Base-by-base conservation (phyloP, 2,329 filamentous ascomycete genomes). In the Epichloe sp. region DNA sequence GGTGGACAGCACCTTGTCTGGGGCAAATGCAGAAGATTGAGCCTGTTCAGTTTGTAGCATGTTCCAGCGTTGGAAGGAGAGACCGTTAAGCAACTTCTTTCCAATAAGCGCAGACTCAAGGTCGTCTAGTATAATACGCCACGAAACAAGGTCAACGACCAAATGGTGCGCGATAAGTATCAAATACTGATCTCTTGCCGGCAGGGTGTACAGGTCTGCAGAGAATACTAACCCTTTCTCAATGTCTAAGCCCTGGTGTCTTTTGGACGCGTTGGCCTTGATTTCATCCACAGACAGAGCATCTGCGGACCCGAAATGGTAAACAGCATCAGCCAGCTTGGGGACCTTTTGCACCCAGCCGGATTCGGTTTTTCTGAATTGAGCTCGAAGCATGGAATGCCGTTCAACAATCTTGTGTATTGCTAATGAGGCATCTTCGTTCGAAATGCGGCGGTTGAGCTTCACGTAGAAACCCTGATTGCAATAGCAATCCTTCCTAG, bases 61-160 rank as follows among this genome's bases (percentile, higher is more conserved):
- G 6, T 54, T 57, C 68, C 69, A 71, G 34, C 55, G 62, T 38
- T 65, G 64, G 54, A 72, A 71, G 0, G 61, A 46, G 55, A 36
- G 31, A 31, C 10, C 51, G n/a, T 58, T 56, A 51, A 19, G 19
- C 34, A n/a, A 52, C 51, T 23, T 41, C 53, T 14, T 48, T 5
- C 51, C 36, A 8, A 64, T 57, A 6, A 74, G 56, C 0, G 68
- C 52, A 4, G 62, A 60, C 51, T 74, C 70, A 0, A 75, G 59
- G 45, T 75, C 71, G 35, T 69, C 65, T 0, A 73, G 56, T 3
- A 75, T 59, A 5, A 71, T 62, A 5, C 69, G 62, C 72, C 72
- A 75, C 0, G 70, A 71, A 1, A 74, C 69, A 6, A 74, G 57
- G 49, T 74, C 71, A n/a, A 74, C 63, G 2, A 68, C 62, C 0